Evolutionary conservation across 305 asterid species (phyloP), one percentile per base, ranked within the genome.

Genomic region (Petunia hybrid): DNA sequence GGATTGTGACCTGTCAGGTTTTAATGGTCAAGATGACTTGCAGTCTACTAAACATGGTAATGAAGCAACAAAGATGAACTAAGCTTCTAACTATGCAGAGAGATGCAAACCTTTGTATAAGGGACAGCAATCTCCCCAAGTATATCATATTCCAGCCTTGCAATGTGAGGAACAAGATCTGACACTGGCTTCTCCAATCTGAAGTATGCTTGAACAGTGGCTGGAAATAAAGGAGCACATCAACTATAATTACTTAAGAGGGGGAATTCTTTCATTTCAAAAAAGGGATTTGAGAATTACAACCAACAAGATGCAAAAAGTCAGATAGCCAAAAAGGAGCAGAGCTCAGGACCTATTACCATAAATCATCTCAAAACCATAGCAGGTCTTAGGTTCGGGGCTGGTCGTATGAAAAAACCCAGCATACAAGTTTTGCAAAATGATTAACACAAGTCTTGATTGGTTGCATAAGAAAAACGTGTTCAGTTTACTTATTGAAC

Each of bases 101-200:
- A 65, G 56, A 55, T 67, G 82, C 90, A 84, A 81, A 96, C 99
- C 98, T 96, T 89, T 5, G 90, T 83, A 74, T 81, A 86, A 74
- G 95, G 98, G 87, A 89, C 89, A 79, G 95, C 97, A 48, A 94
- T 90, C 89, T 94, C 99, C 63, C 70, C 97, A 79, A 82, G 87
- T 81, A 96, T 67, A 81, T 93, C 98, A 80, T 92, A 86, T 85
- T 94, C 98, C 82, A 96, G 88, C 82, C 93, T 88, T 68, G 92
- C 35, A 79, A 94, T 87, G 80, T 89, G 92, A 65, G 95, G 98
- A 61, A 91, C 77, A 78, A 94, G 93, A 74, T 91, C 90, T 16
- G 92, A 83, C 83, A 92, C 92, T 41, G 97, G 94, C 86, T 90
- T 96, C 84, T 86, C 89, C 73, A 96, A 91, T 85, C 83, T 87